Evolutionary conservation across 2,329 filamentous ascomycete species (phyloP), one percentile per base, ranked within the genome.

Genomic region (Cadophora sp.): DNA sequence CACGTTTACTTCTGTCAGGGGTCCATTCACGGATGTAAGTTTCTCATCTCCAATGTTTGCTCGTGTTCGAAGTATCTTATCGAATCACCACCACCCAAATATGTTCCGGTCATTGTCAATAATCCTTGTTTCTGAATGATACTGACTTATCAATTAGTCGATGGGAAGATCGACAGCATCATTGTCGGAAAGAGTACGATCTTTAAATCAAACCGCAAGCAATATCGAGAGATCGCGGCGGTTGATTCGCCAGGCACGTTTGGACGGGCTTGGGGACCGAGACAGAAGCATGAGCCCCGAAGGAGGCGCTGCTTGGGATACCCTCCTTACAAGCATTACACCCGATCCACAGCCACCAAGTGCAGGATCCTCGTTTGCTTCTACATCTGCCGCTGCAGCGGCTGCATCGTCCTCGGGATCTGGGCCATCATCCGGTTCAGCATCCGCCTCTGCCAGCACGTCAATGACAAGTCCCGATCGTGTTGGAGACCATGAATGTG

Each of bases 211-310:
- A 67, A 61, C 64, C 14, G 70, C 73, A 19, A 70, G n/a, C 26
- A 69, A 68, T 22, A 37, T 70, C 34, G 69, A 71, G 50, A 66
- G 68, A 34, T 71, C 68, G 58, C 70, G 61, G 55, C 59, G 72
- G 60, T 59, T 65, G n/a, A 60, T 69, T 40, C 70, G 68, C 37
- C 68, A 73, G 64, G 69, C 68, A 40, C 72, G 67, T 62, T 71
- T 91, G 1, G 90, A 97, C 79, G 93, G 93, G 4, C 85, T 97
- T 19, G 94, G 93, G 46, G 93, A 97, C 79, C 91, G 94, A 68
- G 88, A 93, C 71, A 89, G 93, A 73, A 97, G 93, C 78, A 81
- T 93, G n/a, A 94, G 91, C 76, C 90, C 91, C 9, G 90, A 81
- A 64, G 84, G 82, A 48, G 85, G 88, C 70, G 84, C 85, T 61